These are phyloP conservation scores for Pleomassaria siparia DNA, from an alignment of 2,329 filamentous ascomycete species.

Conservation along the genomic window DNA sequence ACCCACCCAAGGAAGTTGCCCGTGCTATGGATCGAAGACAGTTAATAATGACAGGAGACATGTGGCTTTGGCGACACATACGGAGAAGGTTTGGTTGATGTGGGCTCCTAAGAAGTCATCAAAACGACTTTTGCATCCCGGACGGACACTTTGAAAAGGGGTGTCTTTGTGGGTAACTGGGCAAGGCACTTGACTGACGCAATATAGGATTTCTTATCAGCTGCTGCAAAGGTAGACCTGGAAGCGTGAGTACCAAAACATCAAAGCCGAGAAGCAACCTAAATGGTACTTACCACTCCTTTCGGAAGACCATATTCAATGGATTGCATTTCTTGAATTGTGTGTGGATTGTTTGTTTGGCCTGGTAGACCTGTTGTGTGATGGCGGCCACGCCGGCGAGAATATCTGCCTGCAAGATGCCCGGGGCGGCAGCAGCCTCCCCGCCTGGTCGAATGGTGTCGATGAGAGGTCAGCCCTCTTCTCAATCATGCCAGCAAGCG, in stretches of 20 bases:
- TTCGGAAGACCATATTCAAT: slow-evolving; percentile 42
- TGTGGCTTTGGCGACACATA: background rate
- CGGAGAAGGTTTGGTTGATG: slow-evolving; percentile 16
- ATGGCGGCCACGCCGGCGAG: slow-evolving; percentile 24
- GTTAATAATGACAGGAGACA: background rate
- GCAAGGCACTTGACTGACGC: slow-evolving; percentile 20
- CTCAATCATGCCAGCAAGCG: background rate
- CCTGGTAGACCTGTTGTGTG: slow-evolving; percentile 31
- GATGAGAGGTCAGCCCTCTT: background rate
- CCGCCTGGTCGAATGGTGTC: background rate
- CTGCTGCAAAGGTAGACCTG: background rate
- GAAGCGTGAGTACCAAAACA: background rate
- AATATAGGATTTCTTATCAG: slow-evolving; percentile 16
- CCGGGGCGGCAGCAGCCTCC: background rate
- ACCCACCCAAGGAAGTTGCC: slow-evolving; percentile 37
- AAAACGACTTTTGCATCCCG: slow-evolving; percentile 19
- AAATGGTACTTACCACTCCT: slow-evolving; percentile 53
- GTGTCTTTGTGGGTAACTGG: slow-evolving; percentile 13
- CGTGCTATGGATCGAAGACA: background rate
- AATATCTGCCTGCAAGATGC: slow-evolving; percentile 14
- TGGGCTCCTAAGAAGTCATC: slow-evolving; percentile 21
- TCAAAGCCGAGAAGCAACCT: background rate
- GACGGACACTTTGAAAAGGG: slow-evolving; percentile 11
- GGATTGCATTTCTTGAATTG: slow-evolving; percentile 40
- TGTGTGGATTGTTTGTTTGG: slow-evolving; percentile 13